Base-by-base conservation (phyloP, 2,329 filamentous ascomycete genomes). In the Trichophyton benhamiae region DNA sequence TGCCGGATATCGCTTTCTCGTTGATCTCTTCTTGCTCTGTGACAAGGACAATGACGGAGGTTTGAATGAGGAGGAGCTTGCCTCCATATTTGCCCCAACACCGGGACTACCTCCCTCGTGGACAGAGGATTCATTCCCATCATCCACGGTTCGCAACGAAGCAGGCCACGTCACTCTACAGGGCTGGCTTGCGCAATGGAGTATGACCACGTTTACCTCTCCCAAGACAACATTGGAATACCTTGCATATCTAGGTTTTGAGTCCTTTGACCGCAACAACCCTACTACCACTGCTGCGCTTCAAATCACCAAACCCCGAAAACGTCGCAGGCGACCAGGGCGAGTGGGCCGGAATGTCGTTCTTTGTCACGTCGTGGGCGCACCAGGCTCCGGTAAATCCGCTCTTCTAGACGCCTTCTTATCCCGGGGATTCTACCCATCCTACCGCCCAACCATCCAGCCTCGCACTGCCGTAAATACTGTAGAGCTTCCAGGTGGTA, bases 111-210 rank as follows among this genome's bases (percentile, higher is more conserved):
- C 94, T 0, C 76, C 82, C 2, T 92, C 89, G 0, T 99, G 94
- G 94, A 78, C 85, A 0, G 91, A 96, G 65, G 87, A 87, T 0
- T 88, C 85, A 0, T 99, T 99, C 69, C 94, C 94, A 1, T 91
- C 88, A 0, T 95, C 90, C 25, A 96, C 94, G 0, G 92, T 97
- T 17, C 87, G 90, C 48, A 97, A 96, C 70, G 94, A 99, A 74
- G 90, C 89, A 7, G 94, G 94, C 0, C 85, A 97, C 72, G 91
- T 99, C 64, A 99, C 94, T 0, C 79, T 99, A 3, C 94, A 99
- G 73, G 94, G 94, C 1, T 99, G 94, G 94, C 83, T 99, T 42
- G 94, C 94, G 3, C 94, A 99, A 69, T 99, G 94, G 94, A 96
- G 91, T 72, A 99, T 99, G 94, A 99, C 94, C 0, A 99, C 94